These are phyloP conservation scores for Lobulomyces angularis DNA, from an alignment of 192 early-diverging fungal species.

Conservation along the genomic window DNA sequence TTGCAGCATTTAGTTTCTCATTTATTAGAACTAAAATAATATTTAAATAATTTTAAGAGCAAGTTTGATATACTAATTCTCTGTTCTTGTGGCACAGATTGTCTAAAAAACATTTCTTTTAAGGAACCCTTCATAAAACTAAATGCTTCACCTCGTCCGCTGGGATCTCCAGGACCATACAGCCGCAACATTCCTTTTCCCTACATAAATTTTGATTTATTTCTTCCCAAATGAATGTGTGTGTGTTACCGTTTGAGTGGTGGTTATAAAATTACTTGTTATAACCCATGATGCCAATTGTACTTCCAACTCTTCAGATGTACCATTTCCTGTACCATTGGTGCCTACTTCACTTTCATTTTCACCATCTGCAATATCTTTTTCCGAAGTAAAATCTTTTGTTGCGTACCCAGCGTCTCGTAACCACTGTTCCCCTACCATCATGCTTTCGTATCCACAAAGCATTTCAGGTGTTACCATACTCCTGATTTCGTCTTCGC, in stretches of 20 bases:
- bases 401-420: conserved; percentile 73
- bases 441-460: conserved; percentile 88
- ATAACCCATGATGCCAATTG: conserved; percentile 89
- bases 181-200: conserved; percentile 93
- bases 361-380: conserved; percentile 54
- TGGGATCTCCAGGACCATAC: conserved; percentile 93
- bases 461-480: conserved; percentile 90
- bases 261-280: conserved; percentile 90
- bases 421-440: conserved; percentile 81
- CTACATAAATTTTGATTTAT: conserved; percentile 7
- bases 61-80: conserved; percentile 35
- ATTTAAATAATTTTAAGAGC: neutral
- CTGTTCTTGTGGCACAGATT: conserved; percentile 72
- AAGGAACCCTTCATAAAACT: conserved; percentile 94
- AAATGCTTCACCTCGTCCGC: conserved; percentile 87
- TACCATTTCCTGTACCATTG: too few relatives aligned
- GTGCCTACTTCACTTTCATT: conserved; percentile 50
- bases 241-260: conserved; percentile 56
- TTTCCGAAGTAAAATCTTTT: conserved; percentile 42
- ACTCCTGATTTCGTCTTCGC: conserved; percentile 81
- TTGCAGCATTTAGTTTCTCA: too few relatives aligned
- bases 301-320: conserved; percentile 83
- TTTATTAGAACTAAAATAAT: neutral
- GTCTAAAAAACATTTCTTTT: conserved; percentile 91
- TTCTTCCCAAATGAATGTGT: too few relatives aligned